These are phyloP conservation scores for Myriosclerotinia duriaeana DNA, from an alignment of 2,329 filamentous ascomycete genomes.

Conservation along the genomic window DNA sequence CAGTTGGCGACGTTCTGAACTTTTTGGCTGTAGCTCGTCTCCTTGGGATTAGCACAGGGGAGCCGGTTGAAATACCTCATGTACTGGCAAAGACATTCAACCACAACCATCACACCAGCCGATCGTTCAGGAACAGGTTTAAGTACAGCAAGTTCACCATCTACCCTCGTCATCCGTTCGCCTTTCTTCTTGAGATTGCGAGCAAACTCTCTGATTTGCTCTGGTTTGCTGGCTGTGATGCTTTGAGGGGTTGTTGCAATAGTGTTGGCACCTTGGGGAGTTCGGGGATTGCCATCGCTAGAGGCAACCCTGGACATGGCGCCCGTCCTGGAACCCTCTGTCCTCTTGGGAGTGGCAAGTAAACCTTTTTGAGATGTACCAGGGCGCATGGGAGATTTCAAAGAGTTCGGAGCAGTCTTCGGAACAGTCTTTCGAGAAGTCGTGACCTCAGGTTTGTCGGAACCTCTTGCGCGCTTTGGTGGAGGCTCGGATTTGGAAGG, in stretches of 20 bases:
- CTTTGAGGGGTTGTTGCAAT: constrained; percentile 36
- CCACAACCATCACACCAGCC: constrained; percentile 33
- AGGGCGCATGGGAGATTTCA: constrained; percentile 41
- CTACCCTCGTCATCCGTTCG: constrained; percentile 36
- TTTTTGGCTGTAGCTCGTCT: constrained; percentile 34
- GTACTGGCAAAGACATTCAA: constrained; percentile 38
- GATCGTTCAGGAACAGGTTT: constrained; percentile 29
- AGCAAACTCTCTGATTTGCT: constrained; percentile 26
- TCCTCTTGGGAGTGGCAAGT: constrained; percentile 47
- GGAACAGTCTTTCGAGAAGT: constrained; percentile 43
- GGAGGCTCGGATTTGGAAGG: constrained; percentile 34
- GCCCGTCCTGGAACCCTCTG: constrained; percentile 40
- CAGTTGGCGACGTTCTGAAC: constrained; percentile 37
- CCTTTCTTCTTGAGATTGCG: constrained; percentile 39
- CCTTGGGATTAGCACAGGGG: constrained; percentile 33
- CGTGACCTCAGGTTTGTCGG: constrained; percentile 36
- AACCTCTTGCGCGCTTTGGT: constrained; percentile 42
- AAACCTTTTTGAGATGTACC: constrained; percentile 32
- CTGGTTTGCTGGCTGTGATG: constrained; percentile 26
- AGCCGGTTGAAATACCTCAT: constrained; percentile 35
- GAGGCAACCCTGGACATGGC: constrained; percentile 45
- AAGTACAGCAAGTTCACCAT: constrained; percentile 23
- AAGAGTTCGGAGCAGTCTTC: constrained; percentile 40
- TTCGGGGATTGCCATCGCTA: constrained; percentile 44
- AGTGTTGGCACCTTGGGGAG: constrained; percentile 41